Evolutionary conservation across 2,329 filamentous ascomycete genomes (phyloP), one percentile per base, ranked within the genome.

Genomic region (Alternaria triticina): DNA sequence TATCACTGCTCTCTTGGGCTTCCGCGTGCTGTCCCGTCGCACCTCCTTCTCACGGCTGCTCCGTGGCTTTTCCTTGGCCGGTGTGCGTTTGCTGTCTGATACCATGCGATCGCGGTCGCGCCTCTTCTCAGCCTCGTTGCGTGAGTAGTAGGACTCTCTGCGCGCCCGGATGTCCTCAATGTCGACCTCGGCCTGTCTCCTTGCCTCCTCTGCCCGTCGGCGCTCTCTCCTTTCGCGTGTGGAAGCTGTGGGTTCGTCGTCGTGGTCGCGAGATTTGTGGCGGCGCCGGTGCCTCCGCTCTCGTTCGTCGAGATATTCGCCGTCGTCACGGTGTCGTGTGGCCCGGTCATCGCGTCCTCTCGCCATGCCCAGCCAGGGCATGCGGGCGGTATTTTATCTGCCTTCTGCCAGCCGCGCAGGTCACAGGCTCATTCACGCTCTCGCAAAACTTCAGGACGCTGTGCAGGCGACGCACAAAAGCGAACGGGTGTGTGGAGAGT

Each of bases 121-220:
- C 30, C 70, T 73, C 27, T 73, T 57, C 46, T 80, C 78, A 20
- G 69, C 55, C 28, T 74, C 72, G n/a, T 76, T 71, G 57, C 75
- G 64, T 55, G 70, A 67, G 66, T 76, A 82, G 66, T 83, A 83
- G 6, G 77, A 76, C 28, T 76, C 75, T 67, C 81, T 65, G 57
- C 75, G 74, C 30, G 73, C 73, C 56, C 81, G 69, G 52, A 83
- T 64, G 55, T 82, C 81, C 55, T 82, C 78, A 43, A 82, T 62
- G 62, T 82, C 81, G 23, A 80, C 68, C 65, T 80, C 75, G 33
- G 75, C 74, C 55, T 72, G 65, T 2, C 73, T 64, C 23, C 74
- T 46, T 1, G 70, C 70, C 30, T 77, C 75, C 7, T 77, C 74
- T 36, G 75, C 72, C 22, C 71, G 71, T n/a, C 75, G 73, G 46